Evolutionary conservation across 805 yeast species (phyloP).

Genomic region (Schwanniomyces polymorphus): DNA sequence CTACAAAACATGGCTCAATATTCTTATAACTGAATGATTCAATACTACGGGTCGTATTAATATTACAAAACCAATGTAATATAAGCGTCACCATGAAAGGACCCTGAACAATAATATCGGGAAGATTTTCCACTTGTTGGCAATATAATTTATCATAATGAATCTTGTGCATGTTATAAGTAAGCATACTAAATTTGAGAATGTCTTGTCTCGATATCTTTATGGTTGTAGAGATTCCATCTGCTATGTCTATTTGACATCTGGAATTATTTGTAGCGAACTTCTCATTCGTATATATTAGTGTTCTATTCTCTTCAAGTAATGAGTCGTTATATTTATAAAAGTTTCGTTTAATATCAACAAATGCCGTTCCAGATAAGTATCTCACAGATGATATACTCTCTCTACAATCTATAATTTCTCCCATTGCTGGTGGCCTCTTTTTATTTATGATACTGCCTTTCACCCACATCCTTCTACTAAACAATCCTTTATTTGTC

Average conservation of each 20-base stretch:
- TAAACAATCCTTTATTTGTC: constrained; percentile 29
- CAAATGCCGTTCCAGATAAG: constrained; percentile 42
- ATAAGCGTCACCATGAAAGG: constrained; percentile 69
- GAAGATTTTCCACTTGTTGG: constrained; percentile 54
- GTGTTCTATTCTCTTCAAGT: constrained; percentile 52
- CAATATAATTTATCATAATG: constrained; percentile 70
- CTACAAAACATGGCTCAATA: constrained; percentile 48
- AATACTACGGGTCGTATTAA: constrained; percentile 16
- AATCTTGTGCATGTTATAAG: constrained; percentile 81
- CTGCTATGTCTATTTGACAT: neutral
- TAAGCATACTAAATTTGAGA: constrained; percentile 69
- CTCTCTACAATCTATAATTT: constrained; percentile 55
- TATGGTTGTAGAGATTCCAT: neutral
- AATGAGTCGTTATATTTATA: constrained; percentile 22
- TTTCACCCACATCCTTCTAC: constrained; percentile 76
- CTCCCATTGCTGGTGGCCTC: constrained; percentile 21
- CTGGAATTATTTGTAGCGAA: neutral
- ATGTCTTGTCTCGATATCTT: constrained; percentile 27
- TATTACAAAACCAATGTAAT: constrained; percentile 48
- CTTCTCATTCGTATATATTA: constrained; percentile 55
- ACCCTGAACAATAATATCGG: constrained; percentile 71
- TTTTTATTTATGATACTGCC: constrained; percentile 54
- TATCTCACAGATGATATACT: constrained; percentile 40
- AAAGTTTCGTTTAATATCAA: constrained; percentile 55
- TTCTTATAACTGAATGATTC: constrained; percentile 48